These are phyloP conservation scores for Aspergillus neoniger DNA, from an alignment of 2,329 filamentous ascomycete species.

Conservation along the genomic window DNA sequence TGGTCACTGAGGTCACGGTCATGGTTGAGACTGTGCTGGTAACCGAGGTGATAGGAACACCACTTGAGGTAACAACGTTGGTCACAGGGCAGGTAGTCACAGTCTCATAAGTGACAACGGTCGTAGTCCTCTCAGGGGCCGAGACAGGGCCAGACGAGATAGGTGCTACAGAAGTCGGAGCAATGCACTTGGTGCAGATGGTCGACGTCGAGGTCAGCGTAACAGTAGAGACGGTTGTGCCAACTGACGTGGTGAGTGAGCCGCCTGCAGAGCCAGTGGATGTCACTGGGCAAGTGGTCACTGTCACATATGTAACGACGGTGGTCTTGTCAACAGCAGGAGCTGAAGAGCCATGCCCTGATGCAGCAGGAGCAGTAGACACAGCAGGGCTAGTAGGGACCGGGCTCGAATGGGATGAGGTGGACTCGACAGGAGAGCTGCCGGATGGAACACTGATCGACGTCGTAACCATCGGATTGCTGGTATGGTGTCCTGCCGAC, in stretches of 20 bases:
- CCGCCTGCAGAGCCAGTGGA: conserved; percentile 44
- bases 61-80: conserved; percentile 11
- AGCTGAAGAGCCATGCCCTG: conserved; percentile 12
- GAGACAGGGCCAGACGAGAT: conserved; percentile 8
- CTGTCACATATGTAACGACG: conserved; percentile 30
- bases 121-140: conserved; percentile 10
- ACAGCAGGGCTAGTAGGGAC: conserved; percentile 16
- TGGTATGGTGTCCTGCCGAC: neutral
- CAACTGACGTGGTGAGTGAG: conserved; percentile 54
- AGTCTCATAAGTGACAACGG: conserved; percentile 19
- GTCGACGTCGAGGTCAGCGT: conserved; percentile 32
- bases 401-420: conserved; percentile 8
- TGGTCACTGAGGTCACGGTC: conserved; percentile 13
- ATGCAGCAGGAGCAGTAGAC: conserved; percentile 5
- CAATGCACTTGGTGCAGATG: conserved; percentile 26
- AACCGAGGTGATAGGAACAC: conserved; percentile 7
- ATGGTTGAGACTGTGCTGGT: conserved; percentile 14
- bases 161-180: conserved; percentile 12
- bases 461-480: neutral
- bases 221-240: conserved; percentile 59
- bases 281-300: conserved; percentile 37
- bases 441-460: conserved; percentile 9
- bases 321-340: conserved; percentile 25
- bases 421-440: conserved; percentile 19
- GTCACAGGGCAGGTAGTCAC: conserved; percentile 18